phyloP scores from a whole-genome alignment of 2,329 filamentous ascomycete species.

The Pyrenochaeta sp. region DNA sequence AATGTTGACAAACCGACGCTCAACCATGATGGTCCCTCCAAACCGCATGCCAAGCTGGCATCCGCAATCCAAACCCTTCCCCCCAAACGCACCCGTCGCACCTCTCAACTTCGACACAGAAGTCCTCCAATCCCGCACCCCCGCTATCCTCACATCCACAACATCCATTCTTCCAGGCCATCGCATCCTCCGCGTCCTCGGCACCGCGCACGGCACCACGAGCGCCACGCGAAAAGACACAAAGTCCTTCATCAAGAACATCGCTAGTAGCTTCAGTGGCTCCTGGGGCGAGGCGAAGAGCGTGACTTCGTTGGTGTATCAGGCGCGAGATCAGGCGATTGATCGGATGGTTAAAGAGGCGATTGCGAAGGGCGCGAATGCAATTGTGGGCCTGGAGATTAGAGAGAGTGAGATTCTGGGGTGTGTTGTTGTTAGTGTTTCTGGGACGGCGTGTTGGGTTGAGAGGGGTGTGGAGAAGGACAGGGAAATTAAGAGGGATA shows the following conservation, averaged over 20 bases:
- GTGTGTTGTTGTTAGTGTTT: conserved; percentile 43
- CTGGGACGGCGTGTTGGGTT: conserved; percentile 44
- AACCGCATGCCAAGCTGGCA: conserved; percentile 37
- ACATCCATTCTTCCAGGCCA: conserved; percentile 39
- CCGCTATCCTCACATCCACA: conserved; percentile 40
- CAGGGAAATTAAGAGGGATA: conserved; percentile 27
- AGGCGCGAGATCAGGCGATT: conserved; percentile 45
- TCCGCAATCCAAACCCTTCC: conserved; percentile 27
- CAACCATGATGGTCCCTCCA: conserved; percentile 44
- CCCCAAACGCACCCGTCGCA: conserved; percentile 9
- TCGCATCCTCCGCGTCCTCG: conserved; percentile 34
- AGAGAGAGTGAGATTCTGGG: conserved; percentile 45
- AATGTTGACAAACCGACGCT: conserved; percentile 49
- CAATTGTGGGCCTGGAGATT: conserved; percentile 40
- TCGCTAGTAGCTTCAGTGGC: conserved; percentile 25
- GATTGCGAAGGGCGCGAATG: conserved; percentile 42
- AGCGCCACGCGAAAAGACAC: conserved; percentile 45
- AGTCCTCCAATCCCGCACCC: conserved; percentile 34
- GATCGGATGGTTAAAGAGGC: conserved; percentile 46
- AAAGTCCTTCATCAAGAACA: conserved; percentile 45
- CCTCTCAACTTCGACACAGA: conserved; percentile 31
- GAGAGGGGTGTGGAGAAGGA: conserved; percentile 34
- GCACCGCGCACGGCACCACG: conserved; percentile 44
- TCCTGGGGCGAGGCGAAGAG: conserved; percentile 43
- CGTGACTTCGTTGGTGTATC: conserved; percentile 43